Percentiles rank a stretch among this genome's conserved stretches.
Conservation (phyloP, 2,329 filamentous ascomycete genomes). For the Colletotrichum abscissum region DNA sequence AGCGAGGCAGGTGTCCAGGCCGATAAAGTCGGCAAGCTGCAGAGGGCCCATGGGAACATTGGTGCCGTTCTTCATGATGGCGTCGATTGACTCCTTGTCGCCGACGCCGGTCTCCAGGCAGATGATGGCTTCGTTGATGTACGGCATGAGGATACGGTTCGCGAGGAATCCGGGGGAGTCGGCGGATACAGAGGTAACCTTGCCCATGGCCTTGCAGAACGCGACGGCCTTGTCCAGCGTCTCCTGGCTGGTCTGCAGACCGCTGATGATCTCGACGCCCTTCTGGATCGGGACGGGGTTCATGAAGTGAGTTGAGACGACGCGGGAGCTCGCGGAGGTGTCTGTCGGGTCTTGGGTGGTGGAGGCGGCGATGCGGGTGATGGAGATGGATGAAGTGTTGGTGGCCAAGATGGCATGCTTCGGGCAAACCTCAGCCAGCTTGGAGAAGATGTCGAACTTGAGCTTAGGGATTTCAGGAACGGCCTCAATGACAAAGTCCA, state of each 20-base stretch:
- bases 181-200: slow-evolving; percentile 86
- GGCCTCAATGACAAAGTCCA: slow-evolving; percentile 97
- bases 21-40: slow-evolving; percentile 95
- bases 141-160: slow-evolving; percentile 98
- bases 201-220: slow-evolving; percentile 93
- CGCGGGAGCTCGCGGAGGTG: slow-evolving; percentile 83
- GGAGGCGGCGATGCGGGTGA: slow-evolving; percentile 93
- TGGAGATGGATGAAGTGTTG: slow-evolving; percentile 98
- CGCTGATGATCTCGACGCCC: slow-evolving; percentile 96
- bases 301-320: slow-evolving; percentile 98
- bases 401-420: slow-evolving; percentile 92
- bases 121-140: slow-evolving; percentile 98
- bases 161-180: slow-evolving; percentile 95
- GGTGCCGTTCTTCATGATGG: slow-evolving; percentile 99
- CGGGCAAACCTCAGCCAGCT: slow-evolving; percentile 84
- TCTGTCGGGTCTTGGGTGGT: slow-evolving; percentile 84
- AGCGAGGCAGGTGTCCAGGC: slow-evolving; percentile 92
- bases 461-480: slow-evolving; percentile 91
- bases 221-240: slow-evolving; percentile 86
- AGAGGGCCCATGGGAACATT: slow-evolving; percentile 98
- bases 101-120: slow-evolving; percentile 95
- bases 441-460: slow-evolving; percentile 88
- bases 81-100: slow-evolving; percentile 89
- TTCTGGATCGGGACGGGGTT: slow-evolving; percentile 98
- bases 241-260: slow-evolving; percentile 86